A percentile compares a stretch with the other conserved stretches of the same genome.
Evolutionary conservation across 345 rosid genomes (phyloP).

Genomic region (Euphorbia pulcherrima): DNA sequence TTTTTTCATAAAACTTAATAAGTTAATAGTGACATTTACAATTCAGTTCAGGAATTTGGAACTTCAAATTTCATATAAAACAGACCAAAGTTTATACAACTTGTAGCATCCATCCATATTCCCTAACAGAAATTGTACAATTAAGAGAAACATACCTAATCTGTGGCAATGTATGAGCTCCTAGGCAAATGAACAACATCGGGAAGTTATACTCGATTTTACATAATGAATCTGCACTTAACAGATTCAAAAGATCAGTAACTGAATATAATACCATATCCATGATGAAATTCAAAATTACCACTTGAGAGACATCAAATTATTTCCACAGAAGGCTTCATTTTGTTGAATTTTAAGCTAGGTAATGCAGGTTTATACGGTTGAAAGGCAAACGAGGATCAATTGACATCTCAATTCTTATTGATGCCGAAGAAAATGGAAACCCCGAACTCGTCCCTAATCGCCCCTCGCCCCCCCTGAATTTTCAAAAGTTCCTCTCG

Average conservation of each 20-base stretch:
- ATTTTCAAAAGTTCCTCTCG: no score
- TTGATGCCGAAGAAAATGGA: no score
- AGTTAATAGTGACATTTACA: constrained; percentile 1
- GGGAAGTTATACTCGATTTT: background rate
- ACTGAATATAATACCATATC: background rate
- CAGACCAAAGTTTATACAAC: background rate
- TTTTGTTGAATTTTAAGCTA: background rate
- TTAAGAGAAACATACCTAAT: constrained; percentile 15
- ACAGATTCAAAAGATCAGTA: constrained; percentile 1
- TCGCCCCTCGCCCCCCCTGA: no score
- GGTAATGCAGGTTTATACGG: background rate
- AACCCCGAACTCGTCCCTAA: no score
- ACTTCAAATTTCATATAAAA: background rate
- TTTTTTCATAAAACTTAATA: no score
- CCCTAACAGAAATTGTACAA: constrained; percentile 8
- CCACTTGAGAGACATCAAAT: background rate
- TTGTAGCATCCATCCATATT: background rate
- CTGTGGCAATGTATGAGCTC: background rate
- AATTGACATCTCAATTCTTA: background rate
- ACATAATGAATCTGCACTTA: constrained; percentile 7
- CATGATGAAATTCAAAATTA: background rate
- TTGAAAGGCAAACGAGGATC: background rate
- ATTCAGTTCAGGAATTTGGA: background rate
- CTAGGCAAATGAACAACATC: background rate
- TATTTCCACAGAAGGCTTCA: background rate